Conservation (phyloP, 1,284 basidiomycete species). For the Bjerkandera adusta region DNA sequence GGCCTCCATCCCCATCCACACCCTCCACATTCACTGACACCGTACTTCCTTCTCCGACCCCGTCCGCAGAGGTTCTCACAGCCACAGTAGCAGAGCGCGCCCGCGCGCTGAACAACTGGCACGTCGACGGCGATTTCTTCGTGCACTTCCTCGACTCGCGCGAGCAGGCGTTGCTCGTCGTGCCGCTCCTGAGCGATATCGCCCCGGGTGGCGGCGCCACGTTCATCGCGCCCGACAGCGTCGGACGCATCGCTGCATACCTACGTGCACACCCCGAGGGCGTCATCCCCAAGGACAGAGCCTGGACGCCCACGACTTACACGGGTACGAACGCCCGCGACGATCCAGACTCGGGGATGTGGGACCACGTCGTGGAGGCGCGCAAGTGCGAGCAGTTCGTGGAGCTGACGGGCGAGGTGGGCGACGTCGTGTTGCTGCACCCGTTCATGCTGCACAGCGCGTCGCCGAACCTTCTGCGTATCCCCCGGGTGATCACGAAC, state of each 20-base stretch:
- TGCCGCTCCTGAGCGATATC: slow-evolving; percentile 36
- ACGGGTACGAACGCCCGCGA: neutral
- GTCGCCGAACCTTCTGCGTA: slow-evolving; percentile 34
- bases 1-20: no score
- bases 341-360: no score
- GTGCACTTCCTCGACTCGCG: slow-evolving; percentile 37
- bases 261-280: slow-evolving; percentile 18
- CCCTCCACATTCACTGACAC: no score
- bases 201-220: slow-evolving; percentile 32
- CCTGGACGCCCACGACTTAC: slow-evolving; percentile 5
- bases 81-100: no score
- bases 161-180: slow-evolving; percentile 35
- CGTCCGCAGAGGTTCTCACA: no score
- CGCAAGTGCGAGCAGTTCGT: slow-evolving; percentile 31
- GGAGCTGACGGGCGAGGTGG: slow-evolving; percentile 34
- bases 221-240: slow-evolving; percentile 34
- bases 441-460: slow-evolving; percentile 38
- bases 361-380: slow-evolving; percentile 5
- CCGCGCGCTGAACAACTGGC: slow-evolving; percentile 15
- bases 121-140: slow-evolving; percentile 23
- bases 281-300: slow-evolving; percentile 15
- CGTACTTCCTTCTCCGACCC: no score
- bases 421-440: slow-evolving; percentile 38
- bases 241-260: slow-evolving; percentile 32
- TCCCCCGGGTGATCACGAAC: slow-evolving; percentile 38